Evolutionary conservation across 345 rosid species (phyloP), one percentile per base, ranked within the genome.

Genomic region (Acer campestre): DNA sequence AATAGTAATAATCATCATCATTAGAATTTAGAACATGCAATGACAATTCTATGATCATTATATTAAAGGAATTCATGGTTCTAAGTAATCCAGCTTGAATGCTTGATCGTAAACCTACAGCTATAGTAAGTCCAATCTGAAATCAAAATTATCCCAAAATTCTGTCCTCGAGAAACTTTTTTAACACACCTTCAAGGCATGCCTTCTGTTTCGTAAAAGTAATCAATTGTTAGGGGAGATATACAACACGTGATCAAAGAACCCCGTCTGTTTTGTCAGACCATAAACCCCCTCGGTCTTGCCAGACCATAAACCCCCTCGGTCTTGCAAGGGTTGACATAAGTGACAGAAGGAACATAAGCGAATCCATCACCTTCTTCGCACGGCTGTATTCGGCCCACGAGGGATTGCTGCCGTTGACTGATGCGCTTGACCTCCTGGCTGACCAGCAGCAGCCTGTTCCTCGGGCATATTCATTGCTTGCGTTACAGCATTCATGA

Each of bases 401-500:
- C 90, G 91, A n/a, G 75, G 90, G 13, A 81, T 53, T 0, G 79
- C 80, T 0, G 81, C 82, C 16, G 81, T 90, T 53, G 95, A n/a
- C 55, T 82, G 88, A 48, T 84, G 89, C 17, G 70, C 82, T 74
- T 81, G 91, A 44, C 86, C 49, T 40, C 88, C 88, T 12, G 82
- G 68, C 53, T 78, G 91, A 66, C 90, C 95, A 20, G 84, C 73
- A 0, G 84, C 75, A 0, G 90, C 83, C 82, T 85, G 97, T 74
- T 86, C 95, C 82, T 92, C 99, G 0, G 97, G 91, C 88, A 91
- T 71, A 75, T 93, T 92, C 94, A 92, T 84, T 48, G 95, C 97
- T 89, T 95, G 99, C n/a, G 98, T 95, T 58, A 93, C 23, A 12
- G 92, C 98, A 78, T 95, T 95, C 97, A 90, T 92, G 76, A 86